Percentiles rank a stretch among this genome's conserved stretches.
These are phyloP conservation scores for Nitzschia putrida DNA, from an alignment of 108 stramenopile genomes.

Conservation along the genomic window DNA sequence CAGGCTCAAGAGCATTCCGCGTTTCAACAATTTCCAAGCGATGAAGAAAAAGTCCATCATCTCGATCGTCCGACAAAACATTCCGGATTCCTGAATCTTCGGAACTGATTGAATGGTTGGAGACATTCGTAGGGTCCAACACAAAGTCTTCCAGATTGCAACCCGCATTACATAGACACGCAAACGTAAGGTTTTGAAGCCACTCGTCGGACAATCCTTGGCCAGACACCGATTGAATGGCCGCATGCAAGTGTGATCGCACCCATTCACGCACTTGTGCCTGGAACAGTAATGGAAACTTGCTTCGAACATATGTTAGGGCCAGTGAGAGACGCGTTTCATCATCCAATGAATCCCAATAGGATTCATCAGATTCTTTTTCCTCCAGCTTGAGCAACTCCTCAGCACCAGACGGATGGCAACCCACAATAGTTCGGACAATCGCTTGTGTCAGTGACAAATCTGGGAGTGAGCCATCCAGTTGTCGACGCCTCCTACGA, in stretches of 20 bases:
- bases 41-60: conserved; percentile 29
- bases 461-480: conserved; percentile 13
- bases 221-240: conserved; percentile 5
- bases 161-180: conserved; percentile 65
- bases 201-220: conserved; percentile 48
- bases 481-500: conserved; percentile 42
- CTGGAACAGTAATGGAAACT: conserved; percentile 62
- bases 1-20: conserved; percentile 35
- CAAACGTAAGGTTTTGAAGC: conserved; percentile 52
- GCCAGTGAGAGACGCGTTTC: conserved; percentile 58
- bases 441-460: conserved; percentile 58
- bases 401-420: conserved; percentile 46
- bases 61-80: conserved; percentile 6
- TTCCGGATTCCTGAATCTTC: conserved; percentile 7
- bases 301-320: conserved; percentile 51
- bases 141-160: conserved; percentile 49
- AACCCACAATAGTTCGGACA: conserved; percentile 58
- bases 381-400: conserved; percentile 59
- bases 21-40: conserved; percentile 19
- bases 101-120: conserved; percentile 6
- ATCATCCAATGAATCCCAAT: conserved; percentile 72
- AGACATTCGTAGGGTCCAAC: conserved; percentile 5
- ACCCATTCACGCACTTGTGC: conserved; percentile 72
- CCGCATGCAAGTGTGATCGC: conserved; percentile 42
- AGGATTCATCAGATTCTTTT: conserved; percentile 47